Evolutionary conservation across 192 early-diverging fungal species (phyloP).

Genomic region (Endogone sp.): DNA sequence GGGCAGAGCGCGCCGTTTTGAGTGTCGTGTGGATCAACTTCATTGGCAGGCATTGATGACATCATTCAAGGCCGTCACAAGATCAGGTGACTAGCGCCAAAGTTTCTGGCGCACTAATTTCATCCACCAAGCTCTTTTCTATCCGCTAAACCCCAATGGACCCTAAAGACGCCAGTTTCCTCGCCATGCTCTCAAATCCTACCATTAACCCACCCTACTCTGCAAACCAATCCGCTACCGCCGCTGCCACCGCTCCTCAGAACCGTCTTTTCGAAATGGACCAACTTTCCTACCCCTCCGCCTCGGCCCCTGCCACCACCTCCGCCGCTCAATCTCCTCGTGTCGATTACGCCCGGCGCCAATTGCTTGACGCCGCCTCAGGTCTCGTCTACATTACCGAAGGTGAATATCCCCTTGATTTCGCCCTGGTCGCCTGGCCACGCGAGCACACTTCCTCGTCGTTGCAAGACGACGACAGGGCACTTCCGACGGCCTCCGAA

Average conservation of each 20-base stretch:
- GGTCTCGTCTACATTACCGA: slow-evolving; percentile 15
- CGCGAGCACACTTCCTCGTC: neutral
- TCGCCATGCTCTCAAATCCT: slow-evolving; percentile 13
- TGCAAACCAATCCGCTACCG: neutral
- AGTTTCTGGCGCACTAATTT: no score
- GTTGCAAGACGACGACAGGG: neutral
- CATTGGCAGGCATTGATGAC: neutral
- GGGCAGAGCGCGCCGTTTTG: neutral
- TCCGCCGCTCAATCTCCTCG: neutral
- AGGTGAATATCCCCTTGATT: slow-evolving; percentile 7
- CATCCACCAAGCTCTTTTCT: neutral
- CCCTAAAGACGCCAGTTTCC: slow-evolving; percentile 4
- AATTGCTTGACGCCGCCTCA: slow-evolving; percentile 2
- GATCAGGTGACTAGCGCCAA: no score
- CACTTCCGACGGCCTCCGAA: neutral
- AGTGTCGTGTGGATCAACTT: neutral
- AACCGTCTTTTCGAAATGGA: neutral
- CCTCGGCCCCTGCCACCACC: neutral
- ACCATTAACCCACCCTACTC: slow-evolving; percentile 9
- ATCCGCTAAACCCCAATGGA: neutral
- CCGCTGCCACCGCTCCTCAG: neutral
- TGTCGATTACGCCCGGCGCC: neutral
- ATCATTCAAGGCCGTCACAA: no score
- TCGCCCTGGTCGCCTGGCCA: slow-evolving; percentile 8
- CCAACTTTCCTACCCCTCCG: slow-evolving; percentile 2